These are phyloP conservation scores for Ogataea thermomethanolica DNA, from an alignment of 805 yeast genomes.

Conservation along the genomic window DNA sequence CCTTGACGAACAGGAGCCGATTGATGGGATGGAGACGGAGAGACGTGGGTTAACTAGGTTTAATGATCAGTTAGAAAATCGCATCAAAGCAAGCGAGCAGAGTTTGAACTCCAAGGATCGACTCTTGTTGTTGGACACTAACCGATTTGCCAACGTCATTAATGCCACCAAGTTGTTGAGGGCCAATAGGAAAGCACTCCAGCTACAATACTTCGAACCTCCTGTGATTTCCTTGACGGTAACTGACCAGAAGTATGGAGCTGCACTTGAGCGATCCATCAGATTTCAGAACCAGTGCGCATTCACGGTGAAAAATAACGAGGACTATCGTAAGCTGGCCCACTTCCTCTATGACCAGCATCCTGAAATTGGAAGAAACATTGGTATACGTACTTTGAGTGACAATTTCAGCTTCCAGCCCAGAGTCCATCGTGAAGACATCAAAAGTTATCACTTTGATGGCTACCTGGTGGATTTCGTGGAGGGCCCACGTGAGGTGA, in stretches of 20 bases:
- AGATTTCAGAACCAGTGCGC: conserved; percentile 54
- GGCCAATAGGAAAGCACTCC: conserved; percentile 28
- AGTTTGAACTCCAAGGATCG: conserved; percentile 47
- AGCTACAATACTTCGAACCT: conserved; percentile 60
- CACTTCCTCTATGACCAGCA: conserved; percentile 38
- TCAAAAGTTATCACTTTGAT: conserved; percentile 64
- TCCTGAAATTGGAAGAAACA: conserved; percentile 33
- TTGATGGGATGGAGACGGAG: conserved; percentile 15
- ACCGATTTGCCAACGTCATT: conserved; percentile 24
- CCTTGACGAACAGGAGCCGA: conserved; percentile 19
- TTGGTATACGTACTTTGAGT: conserved; percentile 52
- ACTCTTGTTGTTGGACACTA: conserved; percentile 41
- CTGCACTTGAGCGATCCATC: conserved; percentile 55
- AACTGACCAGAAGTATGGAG: conserved; percentile 45
- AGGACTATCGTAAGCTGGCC: conserved; percentile 47
- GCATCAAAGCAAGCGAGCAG: conserved; percentile 14
- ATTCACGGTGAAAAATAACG: conserved; percentile 54
- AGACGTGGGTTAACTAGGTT: conserved; percentile 9
- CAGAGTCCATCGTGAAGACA: conserved; percentile 11
- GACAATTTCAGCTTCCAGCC: conserved; percentile 12
- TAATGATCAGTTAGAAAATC: conserved; percentile 18
- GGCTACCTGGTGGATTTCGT: conserved; percentile 72
- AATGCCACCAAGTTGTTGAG: conserved; percentile 45
- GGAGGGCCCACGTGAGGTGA: conserved; percentile 67
- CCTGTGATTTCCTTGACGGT: conserved; percentile 65